Conservation (phyloP, 331 rosid genomes). For the Cucumis variabilis region DNA sequence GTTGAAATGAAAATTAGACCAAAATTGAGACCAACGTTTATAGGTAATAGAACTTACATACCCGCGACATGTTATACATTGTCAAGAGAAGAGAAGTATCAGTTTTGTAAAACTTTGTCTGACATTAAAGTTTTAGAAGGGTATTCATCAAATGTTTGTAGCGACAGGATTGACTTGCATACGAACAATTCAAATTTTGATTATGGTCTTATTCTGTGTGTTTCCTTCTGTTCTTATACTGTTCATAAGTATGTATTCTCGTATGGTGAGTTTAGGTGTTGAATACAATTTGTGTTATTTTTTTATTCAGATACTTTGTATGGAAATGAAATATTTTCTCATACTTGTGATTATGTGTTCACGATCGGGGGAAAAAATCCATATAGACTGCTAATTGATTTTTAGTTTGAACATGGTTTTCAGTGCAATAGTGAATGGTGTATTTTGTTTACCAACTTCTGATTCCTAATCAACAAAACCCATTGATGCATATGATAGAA, state of each 20-base stretch:
- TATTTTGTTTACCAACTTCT: too few species aligned
- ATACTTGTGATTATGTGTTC: background rate
- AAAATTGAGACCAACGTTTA: too few species aligned
- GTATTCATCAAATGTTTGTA: too few species aligned
- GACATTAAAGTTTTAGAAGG: too few species aligned
- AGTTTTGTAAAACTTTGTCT: too few species aligned
- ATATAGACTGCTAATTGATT: background rate
- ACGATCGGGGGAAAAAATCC: background rate
- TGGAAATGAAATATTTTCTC: constrained; percentile 18
- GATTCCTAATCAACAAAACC: too few species aligned
- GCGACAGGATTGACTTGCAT: background rate
- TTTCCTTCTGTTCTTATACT: background rate
- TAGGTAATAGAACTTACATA: too few species aligned
- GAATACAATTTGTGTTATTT: constrained; percentile 53
- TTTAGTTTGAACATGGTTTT: background rate
- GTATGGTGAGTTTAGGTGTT: constrained; percentile 55
- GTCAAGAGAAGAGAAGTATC: too few species aligned
- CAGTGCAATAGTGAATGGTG: background rate
- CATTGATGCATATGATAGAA: too few species aligned
- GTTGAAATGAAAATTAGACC: too few species aligned
- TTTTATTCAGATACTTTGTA: constrained; percentile 23
- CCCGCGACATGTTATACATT: too few species aligned
- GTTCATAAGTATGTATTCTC: background rate
- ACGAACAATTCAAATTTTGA: background rate
- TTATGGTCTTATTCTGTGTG: background rate